A percentile compares a stretch with the other conserved stretches of the same genome.
These are phyloP conservation scores for Clarireedia paspali DNA, from an alignment of 2,329 filamentous ascomycete species.

Conservation along the genomic window DNA sequence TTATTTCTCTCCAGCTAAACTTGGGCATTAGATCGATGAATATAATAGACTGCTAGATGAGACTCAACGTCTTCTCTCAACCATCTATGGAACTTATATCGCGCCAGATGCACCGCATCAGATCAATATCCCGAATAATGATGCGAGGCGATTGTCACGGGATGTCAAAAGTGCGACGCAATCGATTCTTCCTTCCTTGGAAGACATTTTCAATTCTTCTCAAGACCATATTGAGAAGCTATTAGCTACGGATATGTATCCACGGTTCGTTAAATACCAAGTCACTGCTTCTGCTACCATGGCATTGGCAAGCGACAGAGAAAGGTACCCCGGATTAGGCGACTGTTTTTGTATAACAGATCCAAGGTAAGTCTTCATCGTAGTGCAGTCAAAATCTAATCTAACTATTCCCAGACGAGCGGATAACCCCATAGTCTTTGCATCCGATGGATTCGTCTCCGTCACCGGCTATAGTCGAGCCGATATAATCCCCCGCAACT, in stretches of 20 bases:
- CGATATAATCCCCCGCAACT: conserved; percentile 43
- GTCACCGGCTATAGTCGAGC: conserved; percentile 41
- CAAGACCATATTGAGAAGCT: conserved; percentile 37
- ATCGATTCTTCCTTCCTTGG: conserved; percentile 25
- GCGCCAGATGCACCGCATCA: conserved; percentile 26
- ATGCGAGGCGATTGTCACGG: conserved; percentile 14
- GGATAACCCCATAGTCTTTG: conserved; percentile 43
- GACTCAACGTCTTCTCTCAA: conserved; percentile 37
- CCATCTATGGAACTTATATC: conserved; percentile 38
- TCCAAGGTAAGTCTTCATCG: conserved; percentile 28
- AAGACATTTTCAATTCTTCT: conserved; percentile 33
- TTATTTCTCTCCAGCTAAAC: background rate
- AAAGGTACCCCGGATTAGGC: conserved; percentile 45
- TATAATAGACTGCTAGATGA: conserved; percentile 39
- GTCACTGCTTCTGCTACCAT: conserved; percentile 38
- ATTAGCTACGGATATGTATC: conserved; percentile 40
- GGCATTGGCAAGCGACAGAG: conserved; percentile 36
- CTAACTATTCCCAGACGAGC: conserved; percentile 25
- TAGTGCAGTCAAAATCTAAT: background rate
- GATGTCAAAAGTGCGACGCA: conserved; percentile 19
- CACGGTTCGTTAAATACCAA: conserved; percentile 45
- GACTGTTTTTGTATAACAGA: conserved; percentile 52
- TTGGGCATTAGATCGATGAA: conserved; percentile 32
- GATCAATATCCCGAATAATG: conserved; percentile 20
- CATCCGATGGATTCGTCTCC: conserved; percentile 44